Base-by-base conservation (phyloP, 352 stramenopile species). In the Plasmopara halstedii region DNA sequence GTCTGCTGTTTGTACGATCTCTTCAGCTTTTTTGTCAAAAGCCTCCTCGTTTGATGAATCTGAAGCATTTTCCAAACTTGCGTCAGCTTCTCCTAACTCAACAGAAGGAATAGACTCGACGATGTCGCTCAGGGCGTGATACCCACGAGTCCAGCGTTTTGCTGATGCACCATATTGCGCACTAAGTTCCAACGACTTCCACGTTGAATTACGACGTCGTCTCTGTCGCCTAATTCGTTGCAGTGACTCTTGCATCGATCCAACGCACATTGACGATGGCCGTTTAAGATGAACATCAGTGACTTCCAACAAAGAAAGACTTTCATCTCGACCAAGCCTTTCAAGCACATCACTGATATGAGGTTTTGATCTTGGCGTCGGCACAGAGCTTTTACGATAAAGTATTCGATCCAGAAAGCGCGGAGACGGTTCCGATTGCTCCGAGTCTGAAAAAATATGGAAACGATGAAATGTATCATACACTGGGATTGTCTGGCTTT, bases 121-220 rank as follows among this genome's bases (percentile, higher is more conserved):
- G 25, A 87, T 85, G 5, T 60, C 67, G 10, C 71, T 83, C 9
- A 87, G 56, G 22, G 75, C 36, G 20, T 79, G 70, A 41, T 85
- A 90, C 4, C 63, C 67, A 6, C 76, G 72, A 2, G 76, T 88
- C 79, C 79, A 90, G 6, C 76, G 69, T 22, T 62, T 64, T 20
- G 75, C 75, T 2, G 67, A 74, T 5, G 62, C 50, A 1, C 72
- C 73, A 43, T 78, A 80, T n/a, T 83, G 62, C 2, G 72, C 61
- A 18, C 65, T 90, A 11, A 64, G 49, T 50, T 82, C 64, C 0
- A 85, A 47, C 3, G 67, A 68, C n/a, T 84, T 61, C 79, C 73
- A 90, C 5, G 67, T 64, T 0, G 72, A 58, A 53, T 70, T 83
- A 3, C 67, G 54, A 14, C 62, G 61, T 11, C 63, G 60, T 29